These are phyloP conservation scores for Ceriops zippeliana DNA, from an alignment of 345 rosid species.

Conservation along the genomic window DNA sequence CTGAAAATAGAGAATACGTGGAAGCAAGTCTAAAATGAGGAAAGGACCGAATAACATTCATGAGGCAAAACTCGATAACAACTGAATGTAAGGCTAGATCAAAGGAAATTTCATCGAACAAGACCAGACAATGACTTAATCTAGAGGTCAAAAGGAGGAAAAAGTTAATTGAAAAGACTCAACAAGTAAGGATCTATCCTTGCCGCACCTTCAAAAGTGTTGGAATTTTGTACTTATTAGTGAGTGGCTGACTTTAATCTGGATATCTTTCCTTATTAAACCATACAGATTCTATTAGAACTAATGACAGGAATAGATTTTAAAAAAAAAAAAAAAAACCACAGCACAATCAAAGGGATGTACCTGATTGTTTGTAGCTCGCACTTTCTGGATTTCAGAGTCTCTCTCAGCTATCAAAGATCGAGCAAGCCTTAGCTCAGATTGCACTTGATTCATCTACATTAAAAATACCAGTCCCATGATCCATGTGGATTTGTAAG, in stretches of 20 bases:
- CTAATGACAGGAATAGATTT: neutral
- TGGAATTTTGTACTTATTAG: too few relatives aligned
- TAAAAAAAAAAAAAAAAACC: neutral
- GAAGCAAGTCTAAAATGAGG: too few relatives aligned
- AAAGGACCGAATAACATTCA: too few relatives aligned
- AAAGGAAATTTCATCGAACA: neutral
- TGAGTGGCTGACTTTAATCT: too few relatives aligned
- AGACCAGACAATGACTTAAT: neutral
- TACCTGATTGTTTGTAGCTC: constrained; percentile 80
- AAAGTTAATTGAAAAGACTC: too few relatives aligned
- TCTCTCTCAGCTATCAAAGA: constrained; percentile 88
- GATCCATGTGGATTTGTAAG: neutral
- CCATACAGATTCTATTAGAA: neutral
- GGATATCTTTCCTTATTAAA: neutral
- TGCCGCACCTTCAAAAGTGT: too few relatives aligned
- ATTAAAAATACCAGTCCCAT: constrained; percentile 13
- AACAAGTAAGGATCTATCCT: too few relatives aligned
- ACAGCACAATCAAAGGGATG: neutral
- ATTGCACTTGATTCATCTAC: constrained; percentile 87
- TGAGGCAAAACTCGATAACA: too few relatives aligned
- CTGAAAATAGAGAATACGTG: too few relatives aligned
- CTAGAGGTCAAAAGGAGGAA: too few relatives aligned
- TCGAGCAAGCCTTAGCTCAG: constrained; percentile 87
- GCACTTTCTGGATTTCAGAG: constrained; percentile 70
- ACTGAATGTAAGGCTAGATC: too few relatives aligned